Conservation (phyloP, 1,139 yeast genomes). For the Diutina neorugosa region DNA sequence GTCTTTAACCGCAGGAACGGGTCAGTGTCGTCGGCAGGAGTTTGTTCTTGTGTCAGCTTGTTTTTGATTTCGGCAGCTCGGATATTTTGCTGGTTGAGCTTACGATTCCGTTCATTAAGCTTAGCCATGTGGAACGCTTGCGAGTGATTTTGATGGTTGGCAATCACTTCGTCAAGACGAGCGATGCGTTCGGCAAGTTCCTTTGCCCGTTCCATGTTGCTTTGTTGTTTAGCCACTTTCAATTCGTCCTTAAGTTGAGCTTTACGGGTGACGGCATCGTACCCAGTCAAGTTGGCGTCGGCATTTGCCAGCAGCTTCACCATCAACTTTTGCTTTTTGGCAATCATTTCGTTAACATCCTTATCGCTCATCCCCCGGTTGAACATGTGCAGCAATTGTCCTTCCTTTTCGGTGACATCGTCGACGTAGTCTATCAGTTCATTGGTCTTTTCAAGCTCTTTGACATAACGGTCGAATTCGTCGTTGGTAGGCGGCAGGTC, state of each 20-base stretch:
- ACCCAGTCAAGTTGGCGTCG: conserved; percentile 37
- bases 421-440: conserved; percentile 52
- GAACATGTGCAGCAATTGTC: conserved; percentile 49
- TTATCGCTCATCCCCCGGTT: conserved; percentile 57
- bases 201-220: conserved; percentile 39
- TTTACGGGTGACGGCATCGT: conserved; percentile 70
- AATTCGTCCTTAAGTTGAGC: conserved; percentile 64
- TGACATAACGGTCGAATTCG: conserved; percentile 63
- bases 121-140: conserved; percentile 34
- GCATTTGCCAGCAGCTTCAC: neutral
- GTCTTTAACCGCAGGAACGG: conserved; percentile 89
- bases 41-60: conserved; percentile 26
- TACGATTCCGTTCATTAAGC: conserved; percentile 74
- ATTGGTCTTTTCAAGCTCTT: conserved; percentile 47
- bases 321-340: conserved; percentile 42
- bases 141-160: conserved; percentile 11
- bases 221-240: conserved; percentile 62
- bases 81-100: conserved; percentile 62
- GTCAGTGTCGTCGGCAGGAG: conserved; percentile 43
- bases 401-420: conserved; percentile 53
- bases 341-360: conserved; percentile 72
- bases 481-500: conserved; percentile 57
- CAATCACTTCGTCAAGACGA: conserved; percentile 19
- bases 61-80: conserved; percentile 69
- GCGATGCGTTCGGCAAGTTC: conserved; percentile 38